A percentile compares a stretch with the other conserved stretches of the same genome.
These are phyloP conservation scores for Sporothrix curviconia DNA, from an alignment of 2,329 filamentous ascomycete genomes.

Conservation along the genomic window DNA sequence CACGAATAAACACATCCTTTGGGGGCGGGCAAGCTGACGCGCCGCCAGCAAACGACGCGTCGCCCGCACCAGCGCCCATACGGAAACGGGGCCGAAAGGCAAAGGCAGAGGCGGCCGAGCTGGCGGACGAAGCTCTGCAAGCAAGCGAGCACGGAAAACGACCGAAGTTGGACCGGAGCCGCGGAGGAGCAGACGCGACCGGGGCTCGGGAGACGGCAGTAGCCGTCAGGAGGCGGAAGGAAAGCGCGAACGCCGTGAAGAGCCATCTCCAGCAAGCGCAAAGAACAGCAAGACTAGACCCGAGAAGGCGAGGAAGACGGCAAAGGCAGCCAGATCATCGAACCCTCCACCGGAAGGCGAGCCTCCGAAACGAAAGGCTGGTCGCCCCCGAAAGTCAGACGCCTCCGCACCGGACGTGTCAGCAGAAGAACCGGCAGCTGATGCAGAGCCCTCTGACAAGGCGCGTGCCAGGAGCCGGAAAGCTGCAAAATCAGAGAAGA, in stretches of 20 bases:
- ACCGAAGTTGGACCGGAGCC: background rate
- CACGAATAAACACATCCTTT: slow-evolving; percentile 13
- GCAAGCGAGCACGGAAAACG: slow-evolving; percentile 4
- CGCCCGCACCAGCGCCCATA: background rate
- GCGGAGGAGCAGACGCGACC: slow-evolving; percentile 19
- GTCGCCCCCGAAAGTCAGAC: background rate
- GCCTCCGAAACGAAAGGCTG: background rate
- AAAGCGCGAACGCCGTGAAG: background rate
- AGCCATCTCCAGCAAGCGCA: background rate
- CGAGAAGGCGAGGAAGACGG: background rate
- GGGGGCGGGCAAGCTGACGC: background rate
- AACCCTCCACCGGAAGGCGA: background rate
- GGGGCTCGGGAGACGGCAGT: slow-evolving; percentile 16
- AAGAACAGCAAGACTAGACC: background rate
- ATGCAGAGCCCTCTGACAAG: too few relatives aligned
- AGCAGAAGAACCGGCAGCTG: background rate
- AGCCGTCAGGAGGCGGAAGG: background rate
- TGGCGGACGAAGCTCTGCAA: background rate
- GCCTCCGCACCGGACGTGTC: background rate
- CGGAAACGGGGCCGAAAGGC: background rate
- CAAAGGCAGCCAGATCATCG: background rate
- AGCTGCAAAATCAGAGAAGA: background rate
- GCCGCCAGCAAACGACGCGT: background rate
- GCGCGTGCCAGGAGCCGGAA: too few relatives aligned
- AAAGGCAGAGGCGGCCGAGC: background rate